These are phyloP conservation scores for Cucurbita ficifolia DNA, from an alignment of 306 rosid genomes.

Conservation along the genomic window DNA sequence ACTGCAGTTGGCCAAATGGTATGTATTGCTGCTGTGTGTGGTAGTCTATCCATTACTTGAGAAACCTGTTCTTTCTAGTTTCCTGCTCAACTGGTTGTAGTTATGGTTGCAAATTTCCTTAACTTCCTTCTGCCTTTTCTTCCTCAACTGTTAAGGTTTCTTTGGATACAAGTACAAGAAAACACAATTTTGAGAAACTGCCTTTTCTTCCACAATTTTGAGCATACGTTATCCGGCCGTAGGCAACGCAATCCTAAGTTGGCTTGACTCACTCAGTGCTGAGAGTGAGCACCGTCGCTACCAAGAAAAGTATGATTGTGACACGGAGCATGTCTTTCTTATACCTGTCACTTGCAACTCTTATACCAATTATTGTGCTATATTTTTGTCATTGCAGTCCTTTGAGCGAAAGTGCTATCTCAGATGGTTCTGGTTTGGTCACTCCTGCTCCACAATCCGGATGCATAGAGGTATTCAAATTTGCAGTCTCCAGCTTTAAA, in stretches of 20 bases:
- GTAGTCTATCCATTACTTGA: background rate
- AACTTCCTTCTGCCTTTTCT: no score
- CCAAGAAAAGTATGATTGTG: background rate
- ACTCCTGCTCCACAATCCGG: conserved; percentile 67
- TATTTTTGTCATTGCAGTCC: conserved; percentile 37
- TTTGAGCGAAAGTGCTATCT: conserved; percentile 60
- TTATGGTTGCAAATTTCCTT: background rate
- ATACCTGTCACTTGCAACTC: background rate
- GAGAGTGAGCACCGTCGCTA: no score
- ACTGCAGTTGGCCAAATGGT: conserved; percentile 89
- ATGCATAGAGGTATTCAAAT: conserved; percentile 46
- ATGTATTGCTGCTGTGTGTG: conserved; percentile 1
- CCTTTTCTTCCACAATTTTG: background rate
- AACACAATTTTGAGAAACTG: background rate
- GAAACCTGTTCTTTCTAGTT: no score
- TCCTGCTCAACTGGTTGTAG: no score
- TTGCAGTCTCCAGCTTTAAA: conserved; percentile 58
- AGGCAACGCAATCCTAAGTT: no score
- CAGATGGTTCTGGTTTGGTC: conserved; percentile 58
- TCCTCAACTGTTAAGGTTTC: no score
- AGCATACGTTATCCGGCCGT: no score
- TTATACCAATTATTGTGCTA: background rate
- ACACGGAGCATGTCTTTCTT: background rate
- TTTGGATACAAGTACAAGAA: background rate
- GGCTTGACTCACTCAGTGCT: no score